Evolutionary conservation across 2,329 filamentous ascomycete genomes (phyloP).

Genomic region (Fusarium sp.): DNA sequence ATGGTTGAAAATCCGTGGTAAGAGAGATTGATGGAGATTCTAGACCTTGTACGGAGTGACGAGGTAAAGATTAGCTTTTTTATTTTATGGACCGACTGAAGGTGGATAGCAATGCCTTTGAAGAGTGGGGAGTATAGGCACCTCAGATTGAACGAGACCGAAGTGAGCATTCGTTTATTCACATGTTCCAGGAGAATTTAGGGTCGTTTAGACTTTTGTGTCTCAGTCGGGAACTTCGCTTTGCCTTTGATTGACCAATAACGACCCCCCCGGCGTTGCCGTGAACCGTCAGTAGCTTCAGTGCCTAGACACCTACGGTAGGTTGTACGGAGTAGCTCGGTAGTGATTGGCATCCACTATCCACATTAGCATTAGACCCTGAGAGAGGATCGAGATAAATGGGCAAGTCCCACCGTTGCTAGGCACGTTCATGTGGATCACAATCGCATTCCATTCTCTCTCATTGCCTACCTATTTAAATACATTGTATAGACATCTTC

Average conservation of each 20-base stretch:
- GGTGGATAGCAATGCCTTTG: constrained; percentile 1
- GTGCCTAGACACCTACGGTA: background rate
- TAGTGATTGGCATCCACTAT: background rate
- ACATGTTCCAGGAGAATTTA: background rate
- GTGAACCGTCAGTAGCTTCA: background rate
- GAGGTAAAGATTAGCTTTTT: constrained; percentile 28
- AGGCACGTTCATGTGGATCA: constrained; percentile 28
- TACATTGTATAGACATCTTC: background rate
- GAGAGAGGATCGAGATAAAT: constrained; percentile 22
- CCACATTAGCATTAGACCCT: background rate
- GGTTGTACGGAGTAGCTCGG: background rate
- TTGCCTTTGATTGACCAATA: background rate
- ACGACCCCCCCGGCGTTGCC: background rate
- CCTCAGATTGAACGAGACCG: background rate
- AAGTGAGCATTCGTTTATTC: background rate
- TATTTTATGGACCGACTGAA: constrained; percentile 7
- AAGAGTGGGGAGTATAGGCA: constrained; percentile 3
- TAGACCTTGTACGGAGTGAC: background rate
- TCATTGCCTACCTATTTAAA: constrained; percentile 1
- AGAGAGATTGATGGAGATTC: constrained; percentile 16
- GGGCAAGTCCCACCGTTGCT: constrained; percentile 27
- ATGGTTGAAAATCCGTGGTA: background rate
- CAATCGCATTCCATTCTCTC: constrained; percentile 12
- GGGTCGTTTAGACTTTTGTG: background rate
- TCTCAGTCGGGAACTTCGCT: background rate